Conservation (phyloP, 163 green algal genomes). For the Chlamydomonas reinhardtii region DNA sequence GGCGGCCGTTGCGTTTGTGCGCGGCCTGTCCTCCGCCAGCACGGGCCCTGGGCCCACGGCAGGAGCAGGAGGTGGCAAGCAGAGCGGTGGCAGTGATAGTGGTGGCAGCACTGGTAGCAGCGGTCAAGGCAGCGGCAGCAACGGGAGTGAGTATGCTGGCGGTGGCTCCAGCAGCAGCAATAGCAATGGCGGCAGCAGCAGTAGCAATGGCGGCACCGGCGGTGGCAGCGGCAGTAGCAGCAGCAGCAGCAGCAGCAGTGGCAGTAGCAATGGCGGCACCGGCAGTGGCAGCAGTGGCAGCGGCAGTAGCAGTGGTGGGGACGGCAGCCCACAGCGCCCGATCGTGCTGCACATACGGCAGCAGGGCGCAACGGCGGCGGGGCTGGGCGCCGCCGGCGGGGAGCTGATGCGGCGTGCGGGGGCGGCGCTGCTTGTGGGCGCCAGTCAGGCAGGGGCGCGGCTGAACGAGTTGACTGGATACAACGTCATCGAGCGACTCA, state of each 20-base stretch:
- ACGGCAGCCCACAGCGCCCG: background rate
- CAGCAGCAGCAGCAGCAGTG: background rate
- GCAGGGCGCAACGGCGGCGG: background rate
- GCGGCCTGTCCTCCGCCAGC: too few species aligned
- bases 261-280: background rate
- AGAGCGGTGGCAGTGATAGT: too few species aligned
- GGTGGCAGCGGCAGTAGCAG: background rate
- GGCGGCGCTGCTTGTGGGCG: background rate
- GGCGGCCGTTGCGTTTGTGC: too few species aligned
- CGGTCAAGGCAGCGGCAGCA: too few species aligned
- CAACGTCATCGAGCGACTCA: slow-evolving; percentile 54
- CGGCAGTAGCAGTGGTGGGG: too few species aligned
- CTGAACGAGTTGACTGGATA: slow-evolving; percentile 56
- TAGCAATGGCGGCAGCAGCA: background rate
- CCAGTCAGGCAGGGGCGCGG: background rate
- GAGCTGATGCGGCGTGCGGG: background rate
- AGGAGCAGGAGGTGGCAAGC: too few species aligned
- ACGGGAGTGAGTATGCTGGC: too few species aligned
- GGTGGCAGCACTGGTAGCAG: too few species aligned
- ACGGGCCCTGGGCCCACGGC: too few species aligned
- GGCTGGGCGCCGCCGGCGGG: background rate
- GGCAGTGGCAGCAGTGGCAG: background rate
- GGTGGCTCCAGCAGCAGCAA: background rate
- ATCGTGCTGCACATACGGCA: background rate
- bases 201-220: background rate